Percentiles rank a stretch among this genome's conserved stretches.
phyloP scores from a whole-genome alignment of 1,139 yeast genomes.

The Lizanozyma gosingica region DNA sequence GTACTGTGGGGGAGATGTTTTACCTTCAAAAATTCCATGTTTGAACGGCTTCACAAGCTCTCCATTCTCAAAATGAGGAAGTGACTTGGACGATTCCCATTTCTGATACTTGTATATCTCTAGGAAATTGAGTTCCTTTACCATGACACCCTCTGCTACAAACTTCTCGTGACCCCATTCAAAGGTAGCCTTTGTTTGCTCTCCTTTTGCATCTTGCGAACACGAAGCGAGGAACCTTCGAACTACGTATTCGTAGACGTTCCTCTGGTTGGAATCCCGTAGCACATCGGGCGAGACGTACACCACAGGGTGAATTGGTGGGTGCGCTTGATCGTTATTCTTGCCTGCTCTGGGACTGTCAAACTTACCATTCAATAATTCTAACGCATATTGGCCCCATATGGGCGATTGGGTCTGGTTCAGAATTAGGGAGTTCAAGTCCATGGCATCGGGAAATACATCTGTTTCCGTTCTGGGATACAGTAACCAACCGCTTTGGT shows the following conservation, averaged over 20 bases:
- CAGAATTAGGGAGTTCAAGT: constrained; percentile 48
- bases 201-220: constrained; percentile 83
- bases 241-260: constrained; percentile 80
- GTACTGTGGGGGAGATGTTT: constrained; percentile 70
- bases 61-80: constrained; percentile 59
- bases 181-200: constrained; percentile 50
- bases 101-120: constrained; percentile 72
- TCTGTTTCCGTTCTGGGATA: constrained; percentile 99
- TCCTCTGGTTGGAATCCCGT: constrained; percentile 44
- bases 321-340: constrained; percentile 94
- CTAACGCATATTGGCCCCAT: constrained; percentile 43
- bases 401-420: constrained; percentile 45
- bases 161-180: constrained; percentile 77
- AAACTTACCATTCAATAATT: constrained; percentile 32
- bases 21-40: constrained; percentile 61
- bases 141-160: constrained; percentile 61
- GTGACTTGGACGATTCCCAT: constrained; percentile 61
- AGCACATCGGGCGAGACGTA: constrained; percentile 27
- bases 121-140: constrained; percentile 63
- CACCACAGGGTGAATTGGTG: constrained; percentile 91
- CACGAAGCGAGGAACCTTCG: constrained; percentile 89
- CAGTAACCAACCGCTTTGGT: constrained; percentile 78
- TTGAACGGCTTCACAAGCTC: constrained; percentile 45
- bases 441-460: constrained; percentile 67
- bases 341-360: constrained; percentile 66